These are phyloP conservation scores for Arthrobotrys sphaeroides DNA, from an alignment of 2,329 filamentous ascomycete species.

Conservation along the genomic window DNA sequence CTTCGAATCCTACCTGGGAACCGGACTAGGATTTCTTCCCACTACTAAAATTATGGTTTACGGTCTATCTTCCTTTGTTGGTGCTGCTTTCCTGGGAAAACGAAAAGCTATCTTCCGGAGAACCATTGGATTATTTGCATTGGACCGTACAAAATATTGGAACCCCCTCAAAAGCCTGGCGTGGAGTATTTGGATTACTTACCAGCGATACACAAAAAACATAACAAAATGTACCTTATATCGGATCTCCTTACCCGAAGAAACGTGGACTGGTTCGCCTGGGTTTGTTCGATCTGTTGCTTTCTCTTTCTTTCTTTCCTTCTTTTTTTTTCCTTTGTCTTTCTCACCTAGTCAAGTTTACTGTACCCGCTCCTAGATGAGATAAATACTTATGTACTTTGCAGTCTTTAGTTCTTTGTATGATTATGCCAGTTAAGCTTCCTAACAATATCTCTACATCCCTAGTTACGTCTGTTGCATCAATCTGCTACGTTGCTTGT, in stretches of 20 bases:
- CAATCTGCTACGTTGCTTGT: not conserved
- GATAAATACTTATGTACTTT: not conserved
- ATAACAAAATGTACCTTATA: not conserved
- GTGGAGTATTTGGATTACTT: constrained; percentile 17
- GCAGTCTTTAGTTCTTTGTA: not conserved
- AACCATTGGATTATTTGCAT: constrained; percentile 9
- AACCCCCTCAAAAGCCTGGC: constrained; percentile 26
- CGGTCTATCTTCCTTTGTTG: not conserved
- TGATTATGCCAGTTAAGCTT: not conserved
- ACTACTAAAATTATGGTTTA: constrained; percentile 7
- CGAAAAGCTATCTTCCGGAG: not conserved
- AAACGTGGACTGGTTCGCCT: not conserved
- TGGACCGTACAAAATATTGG: constrained; percentile 26
- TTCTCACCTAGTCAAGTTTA: not conserved
- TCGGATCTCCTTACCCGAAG: not conserved
- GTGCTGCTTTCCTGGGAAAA: not conserved
- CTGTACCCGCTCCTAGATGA: not conserved
- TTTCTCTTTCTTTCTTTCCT: not conserved
- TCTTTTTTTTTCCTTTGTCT: not conserved
- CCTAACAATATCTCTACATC: not conserved
- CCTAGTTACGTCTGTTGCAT: not conserved
- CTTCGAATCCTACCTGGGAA: constrained; percentile 11
- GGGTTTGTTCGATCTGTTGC: not conserved
- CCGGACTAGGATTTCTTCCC: constrained; percentile 2
- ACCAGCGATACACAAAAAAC: constrained; percentile 7